phyloP scores from a whole-genome alignment of 139 green algal species.

The Chlorella sp. region DNA sequence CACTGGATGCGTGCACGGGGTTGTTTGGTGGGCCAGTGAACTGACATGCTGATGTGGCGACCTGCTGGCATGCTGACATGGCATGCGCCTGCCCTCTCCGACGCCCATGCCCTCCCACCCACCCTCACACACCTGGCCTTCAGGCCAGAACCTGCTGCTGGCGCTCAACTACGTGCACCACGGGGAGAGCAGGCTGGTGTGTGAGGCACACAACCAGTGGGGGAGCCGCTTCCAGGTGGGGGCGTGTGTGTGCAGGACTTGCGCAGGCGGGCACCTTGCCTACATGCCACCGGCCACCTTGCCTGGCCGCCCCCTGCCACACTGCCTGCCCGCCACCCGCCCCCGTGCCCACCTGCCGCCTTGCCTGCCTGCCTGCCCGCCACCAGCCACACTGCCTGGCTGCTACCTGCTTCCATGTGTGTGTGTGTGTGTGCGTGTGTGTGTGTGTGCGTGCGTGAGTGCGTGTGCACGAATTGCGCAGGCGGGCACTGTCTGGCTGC shows the following conservation, averaged over 20 bases:
- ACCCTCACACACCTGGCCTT: not conserved
- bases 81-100: too few relatives aligned
- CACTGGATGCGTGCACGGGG: not conserved
- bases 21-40: too few relatives aligned
- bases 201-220: constrained; percentile 82
- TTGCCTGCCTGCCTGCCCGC: not conserved
- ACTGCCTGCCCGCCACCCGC: too few relatives aligned
- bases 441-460: not conserved
- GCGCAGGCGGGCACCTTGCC: not conserved
- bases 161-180: constrained; percentile 90
- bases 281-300: too few relatives aligned
- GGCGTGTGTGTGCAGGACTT: not conserved
- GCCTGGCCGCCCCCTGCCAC: not conserved
- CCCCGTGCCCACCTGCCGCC: not conserved
- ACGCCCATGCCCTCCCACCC: not conserved
- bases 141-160: constrained; percentile 85
- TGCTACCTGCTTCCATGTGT: constrained; percentile 65
- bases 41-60: too few relatives aligned
- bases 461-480: not conserved
- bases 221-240: constrained; percentile 68
- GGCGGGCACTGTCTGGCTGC: not conserved
- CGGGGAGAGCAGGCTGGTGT: constrained; percentile 82
- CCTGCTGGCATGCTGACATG: too few relatives aligned
- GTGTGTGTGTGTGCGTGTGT: not conserved
- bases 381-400: too few relatives aligned